These are phyloP conservation scores for Cichorium intybus DNA, from an alignment of 140 eudicot species.

Conservation along the genomic window DNA sequence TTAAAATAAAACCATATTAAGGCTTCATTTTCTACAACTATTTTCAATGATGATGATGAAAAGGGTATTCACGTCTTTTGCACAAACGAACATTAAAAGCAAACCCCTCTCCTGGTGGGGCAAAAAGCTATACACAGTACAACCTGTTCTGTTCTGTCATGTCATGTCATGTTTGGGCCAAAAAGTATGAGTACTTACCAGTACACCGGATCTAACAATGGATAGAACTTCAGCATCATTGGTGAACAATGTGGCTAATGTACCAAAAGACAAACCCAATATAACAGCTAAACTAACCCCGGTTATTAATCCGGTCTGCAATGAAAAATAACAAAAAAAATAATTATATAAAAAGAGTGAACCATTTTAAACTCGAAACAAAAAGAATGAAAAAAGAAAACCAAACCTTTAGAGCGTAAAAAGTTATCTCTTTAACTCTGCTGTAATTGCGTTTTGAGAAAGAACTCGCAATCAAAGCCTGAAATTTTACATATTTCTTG, in stretches of 20 bases:
- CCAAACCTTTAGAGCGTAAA: constrained; percentile 53
- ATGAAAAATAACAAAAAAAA: background rate
- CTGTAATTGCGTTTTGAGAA: constrained; percentile 51
- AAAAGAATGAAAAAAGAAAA: background rate
- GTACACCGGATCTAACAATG: constrained; percentile 57
- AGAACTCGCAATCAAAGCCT: constrained; percentile 81
- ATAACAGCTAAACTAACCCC: constrained; percentile 58
- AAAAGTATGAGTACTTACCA: constrained; percentile 38
- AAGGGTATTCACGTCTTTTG: no score
- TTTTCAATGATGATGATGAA: no score
- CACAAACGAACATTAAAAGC: no score
- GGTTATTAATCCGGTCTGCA: constrained; percentile 65
- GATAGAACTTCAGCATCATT: constrained; percentile 54
- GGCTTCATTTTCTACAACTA: no score
- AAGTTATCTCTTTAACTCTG: constrained; percentile 67
- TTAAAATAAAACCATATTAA: background rate
- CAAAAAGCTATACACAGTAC: background rate
- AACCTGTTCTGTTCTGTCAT: no score
- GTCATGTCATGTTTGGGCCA: no score
- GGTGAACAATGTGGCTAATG: constrained; percentile 70
- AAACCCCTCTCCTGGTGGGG: background rate
- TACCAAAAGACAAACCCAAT: constrained; percentile 59
- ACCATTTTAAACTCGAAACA: background rate
- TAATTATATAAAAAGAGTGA: background rate
- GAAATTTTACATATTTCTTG: constrained; percentile 9